phyloP scores from a whole-genome alignment of 2,329 filamentous ascomycete species.

The Zymoseptoria tritici region DNA sequence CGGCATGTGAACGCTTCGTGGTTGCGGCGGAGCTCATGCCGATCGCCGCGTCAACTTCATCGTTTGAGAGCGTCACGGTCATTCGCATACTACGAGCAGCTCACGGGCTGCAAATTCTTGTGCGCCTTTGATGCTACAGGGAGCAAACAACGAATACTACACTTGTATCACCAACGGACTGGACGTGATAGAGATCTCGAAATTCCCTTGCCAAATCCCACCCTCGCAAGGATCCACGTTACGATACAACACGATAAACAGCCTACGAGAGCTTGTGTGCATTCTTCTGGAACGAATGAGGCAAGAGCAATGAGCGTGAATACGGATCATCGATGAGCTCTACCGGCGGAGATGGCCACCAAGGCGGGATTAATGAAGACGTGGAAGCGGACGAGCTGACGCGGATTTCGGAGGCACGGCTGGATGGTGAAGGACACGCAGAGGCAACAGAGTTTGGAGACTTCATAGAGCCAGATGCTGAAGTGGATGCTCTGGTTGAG shows the following conservation, averaged over 20 bases:
- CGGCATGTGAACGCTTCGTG: not conserved
- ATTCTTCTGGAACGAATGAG: not conserved
- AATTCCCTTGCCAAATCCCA: not conserved
- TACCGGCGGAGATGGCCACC: slow-evolving; percentile 55
- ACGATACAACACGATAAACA: not conserved
- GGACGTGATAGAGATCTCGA: not conserved
- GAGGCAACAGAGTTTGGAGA: slow-evolving; percentile 15
- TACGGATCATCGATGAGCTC: slow-evolving; percentile 59
- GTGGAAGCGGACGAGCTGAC: slow-evolving; percentile 33
- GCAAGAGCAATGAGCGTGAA: slow-evolving; percentile 47
- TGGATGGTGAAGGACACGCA: slow-evolving; percentile 22
- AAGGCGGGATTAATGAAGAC: slow-evolving; percentile 52
- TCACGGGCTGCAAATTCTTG: not conserved
- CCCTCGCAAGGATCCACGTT: not conserved
- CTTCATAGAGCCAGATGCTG: slow-evolving; percentile 1
- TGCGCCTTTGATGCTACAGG: not conserved
- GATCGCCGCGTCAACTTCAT: not conserved
- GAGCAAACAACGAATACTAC: not conserved
- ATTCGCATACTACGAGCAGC: not conserved
- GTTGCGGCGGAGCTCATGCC: not conserved
- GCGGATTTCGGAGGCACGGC: slow-evolving; percentile 18
- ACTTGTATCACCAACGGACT: not conserved
- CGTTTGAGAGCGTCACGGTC: not conserved
- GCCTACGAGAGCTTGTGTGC: not conserved
- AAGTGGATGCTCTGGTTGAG: slow-evolving; percentile 6